Evolutionary conservation across 352 stramenopile genomes (phyloP).

Genomic region (Pythium oligandrum): DNA sequence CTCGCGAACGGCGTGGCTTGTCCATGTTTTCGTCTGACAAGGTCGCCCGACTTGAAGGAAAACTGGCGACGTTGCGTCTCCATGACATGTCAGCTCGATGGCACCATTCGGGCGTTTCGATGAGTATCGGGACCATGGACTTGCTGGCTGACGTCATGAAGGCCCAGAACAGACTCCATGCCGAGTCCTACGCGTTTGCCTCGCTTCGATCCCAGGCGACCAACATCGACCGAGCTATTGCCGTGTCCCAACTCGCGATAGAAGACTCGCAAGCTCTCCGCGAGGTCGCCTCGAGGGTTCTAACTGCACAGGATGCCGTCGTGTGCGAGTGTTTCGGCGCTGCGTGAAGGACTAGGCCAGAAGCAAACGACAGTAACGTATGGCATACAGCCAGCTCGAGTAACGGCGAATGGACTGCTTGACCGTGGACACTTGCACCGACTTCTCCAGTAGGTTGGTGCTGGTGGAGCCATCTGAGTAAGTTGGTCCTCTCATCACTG

Average conservation of each 20-base stretch:
- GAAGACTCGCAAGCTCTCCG: slow-evolving; percentile 4
- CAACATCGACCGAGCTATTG: slow-evolving; percentile 11
- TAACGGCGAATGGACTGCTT: no score
- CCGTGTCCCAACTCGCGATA: slow-evolving; percentile 4
- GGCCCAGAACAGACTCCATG: neutral
- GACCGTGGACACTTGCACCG: no score
- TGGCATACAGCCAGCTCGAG: no score
- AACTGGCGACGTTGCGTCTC: slow-evolving; percentile 12
- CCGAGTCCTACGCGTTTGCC: neutral
- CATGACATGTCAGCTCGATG: slow-evolving; percentile 10
- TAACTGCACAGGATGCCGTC: slow-evolving; percentile 6
- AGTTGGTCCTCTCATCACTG: no score
- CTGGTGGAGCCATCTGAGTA: no score
- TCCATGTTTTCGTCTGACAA: slow-evolving; percentile 18
- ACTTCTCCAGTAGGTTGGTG: no score
- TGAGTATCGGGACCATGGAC: slow-evolving; percentile 9
- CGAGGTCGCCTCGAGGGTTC: slow-evolving; percentile 1
- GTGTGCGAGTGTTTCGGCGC: neutral
- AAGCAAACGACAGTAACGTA: no score
- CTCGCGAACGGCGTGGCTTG: neutral
- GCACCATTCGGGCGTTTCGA: neutral
- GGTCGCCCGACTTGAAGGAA: slow-evolving; percentile 8
- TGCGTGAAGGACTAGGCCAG: no score
- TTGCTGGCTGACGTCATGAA: slow-evolving; percentile 3
- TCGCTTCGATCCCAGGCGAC: slow-evolving; percentile 3